Evolutionary conservation across 2,329 filamentous ascomycete genomes (phyloP), one percentile per base, ranked within the genome.

Genomic region (Fusarium bulbicola): DNA sequence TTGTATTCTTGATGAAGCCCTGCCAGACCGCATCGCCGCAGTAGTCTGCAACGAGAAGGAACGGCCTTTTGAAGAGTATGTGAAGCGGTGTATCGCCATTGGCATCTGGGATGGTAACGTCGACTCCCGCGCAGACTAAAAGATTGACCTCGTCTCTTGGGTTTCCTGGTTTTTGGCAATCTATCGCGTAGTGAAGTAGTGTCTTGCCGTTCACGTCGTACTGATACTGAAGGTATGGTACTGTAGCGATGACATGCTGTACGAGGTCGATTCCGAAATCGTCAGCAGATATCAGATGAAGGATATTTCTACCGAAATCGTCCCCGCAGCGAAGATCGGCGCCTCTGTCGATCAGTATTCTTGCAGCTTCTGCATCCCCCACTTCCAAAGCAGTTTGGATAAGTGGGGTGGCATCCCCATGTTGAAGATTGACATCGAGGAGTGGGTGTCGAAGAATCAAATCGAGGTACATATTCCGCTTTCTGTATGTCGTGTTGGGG

Each of bases 401-500:
- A 0, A 50, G 3, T 14, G 21, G 0, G 3, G 2, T 34, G 28
- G 2, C 30, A 0, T 20, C 21, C 13, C n/a, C 10, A 37, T 26
- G 3, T 21, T 26, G 49, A 20, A 52, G 12, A 36, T 52, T 37
- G 16, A 52, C 12, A 21, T 36, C 13, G 4, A 37, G n/a, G 15
- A 52, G n/a, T 16, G 49, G 49, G n/a, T 26, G 49, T 5, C n/a
- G 16, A 26, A 52, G 49, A 6, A 36, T 21, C 6, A 26, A 26
- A 9, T 52, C 49, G 4, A 52, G 49, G 10, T 21, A 37, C 16
- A 6, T 0, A 26, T 26, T 37, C 32, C 49, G 32, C 8, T 24
- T 15, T 0, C 30, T 20, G 4, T 15, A 14, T 1, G 0, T 1
- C 12, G 1, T 21, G 8, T 2, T 26, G 4, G 13, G 49, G 3